Evolutionary conservation across 805 yeast genomes (phyloP), one percentile per base, ranked within the genome.

Genomic region (Cyberlindnera japonica): DNA sequence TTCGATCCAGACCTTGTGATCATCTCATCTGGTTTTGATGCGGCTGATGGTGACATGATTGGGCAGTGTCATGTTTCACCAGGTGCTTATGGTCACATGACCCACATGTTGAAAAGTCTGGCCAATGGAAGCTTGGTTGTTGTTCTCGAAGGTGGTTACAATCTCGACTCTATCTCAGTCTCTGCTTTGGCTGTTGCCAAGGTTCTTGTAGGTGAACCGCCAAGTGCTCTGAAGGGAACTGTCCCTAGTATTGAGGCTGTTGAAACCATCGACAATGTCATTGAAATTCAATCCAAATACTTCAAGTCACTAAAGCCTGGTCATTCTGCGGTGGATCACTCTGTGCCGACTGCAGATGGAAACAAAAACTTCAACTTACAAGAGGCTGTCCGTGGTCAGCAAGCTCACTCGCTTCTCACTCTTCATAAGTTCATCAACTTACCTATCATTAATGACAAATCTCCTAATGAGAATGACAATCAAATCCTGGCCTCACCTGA

Each of bases 31-130:
- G 99, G 99, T 0, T 93, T 93, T 54, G 99, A 93, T 65, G 99
- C 99, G 16, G 99, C 99, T 1, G 96, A 87, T 55, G 98, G 98
- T 44, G 99, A 93, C 63, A 82, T 88, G 43, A 86, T 93, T 48
- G 99, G 99, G 10, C 95, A 91, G 34, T 93, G 97, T 61, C 95
- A 87, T 59, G 95, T 93, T 2, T 75, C 96, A 0, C 99, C 99
- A 2, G 83, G 89, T 27, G 96, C 96, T 12, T 93, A 93, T 60
- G 97, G 96, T 8, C 90, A 89, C 48, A 89, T 93, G 96, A 86
- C 97, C 4, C 95, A 89, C 57, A 73, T 81, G 80, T 69, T 93
- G 49, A 90, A 90, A 63, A 78, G 87, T 28, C 65, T 93, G 32
- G 96, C 97, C 3, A 76, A 75, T 53, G 99, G 99, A 3, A 87